These are phyloP conservation scores for Xerocomellus chrysenteron DNA, from an alignment of 768 basidiomycete species.

Conservation along the genomic window DNA sequence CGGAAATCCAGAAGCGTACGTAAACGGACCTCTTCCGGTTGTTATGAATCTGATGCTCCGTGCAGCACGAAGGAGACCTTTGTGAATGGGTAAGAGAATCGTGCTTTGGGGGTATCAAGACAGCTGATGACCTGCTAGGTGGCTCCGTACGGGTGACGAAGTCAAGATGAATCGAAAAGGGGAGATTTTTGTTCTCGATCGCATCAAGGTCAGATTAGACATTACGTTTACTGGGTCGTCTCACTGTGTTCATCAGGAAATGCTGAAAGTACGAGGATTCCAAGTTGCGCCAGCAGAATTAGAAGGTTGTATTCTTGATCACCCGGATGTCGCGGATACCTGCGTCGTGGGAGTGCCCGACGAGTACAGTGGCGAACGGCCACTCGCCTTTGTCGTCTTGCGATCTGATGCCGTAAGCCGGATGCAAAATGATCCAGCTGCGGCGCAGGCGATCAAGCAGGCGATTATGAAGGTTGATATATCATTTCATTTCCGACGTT, in stretches of 20 bases:
- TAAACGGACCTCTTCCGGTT: conserved; percentile 8
- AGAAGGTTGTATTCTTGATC: conserved; percentile 61
- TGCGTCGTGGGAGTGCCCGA: conserved; percentile 69
- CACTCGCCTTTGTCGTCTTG: conserved; percentile 67
- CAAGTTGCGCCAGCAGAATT: conserved; percentile 67
- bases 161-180: conserved; percentile 59
- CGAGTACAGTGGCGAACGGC: conserved; percentile 75
- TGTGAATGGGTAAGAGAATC: conserved; percentile 40
- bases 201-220: conserved; percentile 55
- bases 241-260: conserved; percentile 46
- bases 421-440: conserved; percentile 30
- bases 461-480: conserved; percentile 53
- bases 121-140: conserved; percentile 34
- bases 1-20: conserved; percentile 61
- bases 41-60: conserved; percentile 6
- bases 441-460: conserved; percentile 35
- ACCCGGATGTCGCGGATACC: conserved; percentile 58
- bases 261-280: conserved; percentile 62
- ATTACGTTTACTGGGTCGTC: background rate
- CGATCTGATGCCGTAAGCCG: conserved; percentile 38
- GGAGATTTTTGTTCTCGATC: conserved; percentile 70
- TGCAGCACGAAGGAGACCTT: conserved; percentile 64
- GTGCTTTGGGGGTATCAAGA: background rate
- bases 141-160: conserved; percentile 73
- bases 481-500: background rate